phyloP scores from a whole-genome alignment of 2,329 filamentous ascomycete species.

The Sarocladiaceae sp. region DNA sequence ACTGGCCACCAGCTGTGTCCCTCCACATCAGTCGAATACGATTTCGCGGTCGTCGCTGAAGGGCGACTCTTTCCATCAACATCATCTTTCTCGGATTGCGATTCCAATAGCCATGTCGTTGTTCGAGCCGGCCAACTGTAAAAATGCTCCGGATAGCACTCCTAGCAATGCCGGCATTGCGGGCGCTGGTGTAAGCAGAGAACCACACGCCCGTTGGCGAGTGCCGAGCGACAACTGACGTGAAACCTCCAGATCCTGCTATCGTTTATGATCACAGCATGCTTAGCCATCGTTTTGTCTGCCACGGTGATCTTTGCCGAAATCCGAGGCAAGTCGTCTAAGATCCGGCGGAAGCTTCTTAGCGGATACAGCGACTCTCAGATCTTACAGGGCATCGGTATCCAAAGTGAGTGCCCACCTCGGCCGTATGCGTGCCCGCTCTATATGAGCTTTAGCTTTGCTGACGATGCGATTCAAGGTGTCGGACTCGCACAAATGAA shows the following conservation, averaged over 20 bases:
- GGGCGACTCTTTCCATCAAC: too few species aligned
- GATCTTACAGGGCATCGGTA: constrained; percentile 62
- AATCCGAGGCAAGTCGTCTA: constrained; percentile 38
- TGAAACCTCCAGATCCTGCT: constrained; percentile 47
- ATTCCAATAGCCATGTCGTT: too few species aligned
- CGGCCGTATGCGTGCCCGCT: too few species aligned
- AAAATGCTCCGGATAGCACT: constrained; percentile 33
- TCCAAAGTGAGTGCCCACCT: constrained; percentile 38
- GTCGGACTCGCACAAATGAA: constrained; percentile 55
- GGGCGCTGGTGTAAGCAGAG: constrained; percentile 43
- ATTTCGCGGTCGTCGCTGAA: too few species aligned
- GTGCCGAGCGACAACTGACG: not conserved
- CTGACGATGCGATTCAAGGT: constrained; percentile 14
- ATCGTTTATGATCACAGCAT: constrained; percentile 60
- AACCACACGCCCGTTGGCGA: not conserved
- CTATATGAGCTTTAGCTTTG: too few species aligned
- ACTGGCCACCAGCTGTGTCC: too few species aligned
- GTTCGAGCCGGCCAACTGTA: constrained; percentile 29
- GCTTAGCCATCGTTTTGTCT: constrained; percentile 48
- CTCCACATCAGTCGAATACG: not conserved
- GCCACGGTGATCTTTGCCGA: constrained; percentile 52
- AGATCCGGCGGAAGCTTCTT: constrained; percentile 57
- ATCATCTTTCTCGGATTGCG: too few species aligned
- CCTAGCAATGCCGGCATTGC: constrained; percentile 52
- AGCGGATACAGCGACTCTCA: constrained; percentile 62